Evolutionary conservation across 2,329 filamentous ascomycete genomes (phyloP), one percentile per base, ranked within the genome.

Genomic region (Diaporthe batatas): DNA sequence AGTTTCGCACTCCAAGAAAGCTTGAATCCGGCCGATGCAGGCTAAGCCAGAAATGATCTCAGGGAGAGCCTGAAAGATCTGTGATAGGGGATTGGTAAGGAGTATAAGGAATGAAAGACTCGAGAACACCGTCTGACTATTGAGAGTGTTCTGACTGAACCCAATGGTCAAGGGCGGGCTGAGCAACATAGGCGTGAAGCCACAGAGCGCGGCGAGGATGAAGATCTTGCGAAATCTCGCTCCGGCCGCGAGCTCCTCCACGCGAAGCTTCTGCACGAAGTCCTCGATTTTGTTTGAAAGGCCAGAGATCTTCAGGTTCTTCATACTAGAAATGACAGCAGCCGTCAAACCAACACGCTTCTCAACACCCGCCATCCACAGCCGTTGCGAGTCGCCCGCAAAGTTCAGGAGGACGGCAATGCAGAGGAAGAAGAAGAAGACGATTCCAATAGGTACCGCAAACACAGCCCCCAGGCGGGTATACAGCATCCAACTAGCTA

Each of bases 11-110:
- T 81, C 81, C 0, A 86, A 74, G n/a, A 83, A 84, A 0, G 70
- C 75, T 51, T 84, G 83, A 1, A 85, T 80, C 2, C 83, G 78
- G 32, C 75, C 73, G 6, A 82, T 70, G 65, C 82, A 84, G 0
- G 79, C 76, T 25, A 84, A 47, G 0, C 77, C 79, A 0, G 80
- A 77, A 16, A 84, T 73, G 0, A 84, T 59, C 0, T 47, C 32
- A 0, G 83, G 82, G 4, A 84, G 73, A 1, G 65, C 73, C 58
- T 84, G 80, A 12, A 85, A 80, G 0, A 84, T 51, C 5, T 51
- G 34, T 0, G 76, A 57, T 0, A 85, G 74, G 0, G 83, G 83
- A 2, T 73, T 70, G 0, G 80, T 78, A 1, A 85, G 74, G 0
- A 85, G 77, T 0, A 79, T 67, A 12, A 85, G 74, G 68, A 81